Evolutionary conservation across 441 rosid species (phyloP), one percentile per base, ranked within the genome.

Genomic region (Flueggea neowawraea): DNA sequence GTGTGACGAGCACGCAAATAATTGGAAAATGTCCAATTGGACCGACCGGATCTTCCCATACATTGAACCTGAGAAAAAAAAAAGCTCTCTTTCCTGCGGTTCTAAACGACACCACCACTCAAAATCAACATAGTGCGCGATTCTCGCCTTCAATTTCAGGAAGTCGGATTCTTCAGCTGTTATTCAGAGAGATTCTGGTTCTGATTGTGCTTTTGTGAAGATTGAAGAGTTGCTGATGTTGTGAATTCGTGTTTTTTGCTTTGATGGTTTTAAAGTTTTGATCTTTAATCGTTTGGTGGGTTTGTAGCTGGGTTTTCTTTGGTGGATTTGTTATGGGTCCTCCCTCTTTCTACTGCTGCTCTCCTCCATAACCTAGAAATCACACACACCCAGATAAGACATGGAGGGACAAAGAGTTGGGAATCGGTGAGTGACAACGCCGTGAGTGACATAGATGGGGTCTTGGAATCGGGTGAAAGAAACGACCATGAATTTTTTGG

Each of bases 81-180:
- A 45, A 45, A 41, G 44, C 39, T 6, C 39, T 33, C 39, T 45
- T 3, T 45, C 14, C 3, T 11, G 3, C 12, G 8, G 12, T 9
- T 45, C 14, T 45, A 5, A 45, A 11, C 3, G 12, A 45, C 14
- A 9, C 14, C 3, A 11, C 3, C 13, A 9, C 12, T 9, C 12
- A 45, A 45, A 45, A 45, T 3, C 10, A 41, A 41, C 6, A 41
- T 33, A 33, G 39, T 33, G 39, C 39, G 4, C 41, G 65, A 76
- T 74, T 75, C 68, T 70, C 62, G 67, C 66, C 73, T 58, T 69
- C 48, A 62, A n/a, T 65, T 57, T 14, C 31, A 43, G 77, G 75
- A 51, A 52, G 14, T 8, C 43, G 10, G 5, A 0, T 10, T 28
- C 14, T 11, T 11, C 50, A 45, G 13, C 5, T 45, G 12, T 43